Base-by-base conservation (phyloP, 768 basidiomycete species). In the Amanita subjunquillea region DNA sequence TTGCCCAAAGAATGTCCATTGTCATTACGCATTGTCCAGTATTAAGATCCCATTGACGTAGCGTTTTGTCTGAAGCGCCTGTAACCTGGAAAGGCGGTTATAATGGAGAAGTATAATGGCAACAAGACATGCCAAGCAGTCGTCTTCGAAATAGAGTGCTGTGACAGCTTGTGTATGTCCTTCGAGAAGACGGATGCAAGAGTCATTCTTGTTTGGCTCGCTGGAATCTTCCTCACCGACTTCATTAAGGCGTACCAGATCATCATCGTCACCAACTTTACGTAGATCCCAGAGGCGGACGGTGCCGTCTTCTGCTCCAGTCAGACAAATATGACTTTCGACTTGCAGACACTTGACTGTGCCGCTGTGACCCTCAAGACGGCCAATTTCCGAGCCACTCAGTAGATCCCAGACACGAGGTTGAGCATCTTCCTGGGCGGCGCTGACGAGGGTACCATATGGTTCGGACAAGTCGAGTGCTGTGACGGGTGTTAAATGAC, bases 1-100 rank as follows among this genome's bases (percentile, higher is more conserved):
- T 95, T 2, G 95, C 96, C 96, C 96, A 99, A 23, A 99, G 82
- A 57, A 99, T 96, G 67, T 99, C 96, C 96, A 99, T 99, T 22
- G 95, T 95, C 74, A 96, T 85, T 43, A 98, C 86, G 67, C 96
- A 99, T 73, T 98, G 96, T 6, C 95, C 96, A 0, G 96, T 98
- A 17, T 79, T 81, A 50, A 98, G 79, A 63, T 98, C 96, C 96
- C 96, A 99, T 65, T 98, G 95, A 2, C 96, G 89, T 51, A 99
- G 77, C 0, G 96, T 99, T 69, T 97, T 97, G 71, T 99, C 96
- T 3, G 91, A 92, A 4, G 96, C 95, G 32, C 96, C 96, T 6
- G 94, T 97, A 10, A 98, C 91, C 93, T 94, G 58, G 9, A 54
- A 49, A 55, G 51, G 46, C 61, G 30, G 64, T 62, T 49, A 60